These are phyloP conservation scores for Lactarius deliciosus DNA, from an alignment of 768 basidiomycete species.

Conservation along the genomic window DNA sequence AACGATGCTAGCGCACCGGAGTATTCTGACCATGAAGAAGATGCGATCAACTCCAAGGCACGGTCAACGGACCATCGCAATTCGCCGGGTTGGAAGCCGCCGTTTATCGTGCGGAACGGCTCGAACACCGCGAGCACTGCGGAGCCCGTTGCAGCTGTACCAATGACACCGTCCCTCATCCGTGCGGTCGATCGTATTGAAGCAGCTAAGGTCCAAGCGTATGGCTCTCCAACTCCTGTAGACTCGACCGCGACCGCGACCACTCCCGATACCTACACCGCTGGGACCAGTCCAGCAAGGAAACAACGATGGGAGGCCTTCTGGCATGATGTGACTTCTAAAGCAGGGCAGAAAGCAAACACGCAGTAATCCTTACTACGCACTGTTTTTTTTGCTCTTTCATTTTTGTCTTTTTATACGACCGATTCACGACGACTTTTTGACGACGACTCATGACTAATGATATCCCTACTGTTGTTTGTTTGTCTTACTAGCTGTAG, in stretches of 20 bases:
- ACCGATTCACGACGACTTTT: neutral
- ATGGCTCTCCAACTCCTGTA: neutral
- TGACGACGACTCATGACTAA: conserved; percentile 16
- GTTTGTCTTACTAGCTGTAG: conserved; percentile 24
- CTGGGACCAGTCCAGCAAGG: neutral
- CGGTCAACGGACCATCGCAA: conserved; percentile 24
- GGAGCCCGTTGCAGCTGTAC: conserved; percentile 43
- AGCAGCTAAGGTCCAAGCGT: conserved; percentile 44
- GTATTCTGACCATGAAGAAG: conserved; percentile 39
- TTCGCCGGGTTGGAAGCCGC: conserved; percentile 47
- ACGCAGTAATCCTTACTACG: neutral
- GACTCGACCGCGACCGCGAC: neutral
- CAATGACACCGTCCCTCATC: conserved; percentile 64
- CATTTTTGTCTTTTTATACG: neutral
- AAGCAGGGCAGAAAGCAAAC: conserved; percentile 14
- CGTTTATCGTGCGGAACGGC: conserved; percentile 46
- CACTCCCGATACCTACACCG: neutral
- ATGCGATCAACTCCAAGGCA: conserved; percentile 31
- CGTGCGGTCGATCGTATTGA: conserved; percentile 60
- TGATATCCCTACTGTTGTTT: conserved; percentile 21
- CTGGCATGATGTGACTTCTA: conserved; percentile 27
- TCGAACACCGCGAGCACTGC: conserved; percentile 8
- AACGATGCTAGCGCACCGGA: conserved; percentile 28
- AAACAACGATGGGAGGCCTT: conserved; percentile 26
- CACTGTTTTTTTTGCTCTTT: conserved; percentile 6